phyloP scores from a whole-genome alignment of 345 rosid species.

The Adansonia digitata region DNA sequence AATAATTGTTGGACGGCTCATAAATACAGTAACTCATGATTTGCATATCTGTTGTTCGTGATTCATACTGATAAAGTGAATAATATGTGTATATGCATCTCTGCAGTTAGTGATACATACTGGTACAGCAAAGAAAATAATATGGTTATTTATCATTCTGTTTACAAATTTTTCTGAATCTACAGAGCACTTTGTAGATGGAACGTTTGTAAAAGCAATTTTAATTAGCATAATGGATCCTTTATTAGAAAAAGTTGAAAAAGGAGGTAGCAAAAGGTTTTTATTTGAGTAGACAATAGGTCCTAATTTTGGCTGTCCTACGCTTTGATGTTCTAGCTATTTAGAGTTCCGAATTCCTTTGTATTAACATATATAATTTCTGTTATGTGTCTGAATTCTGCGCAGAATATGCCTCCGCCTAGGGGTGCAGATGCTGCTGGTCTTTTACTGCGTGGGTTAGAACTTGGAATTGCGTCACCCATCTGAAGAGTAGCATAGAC shows the following conservation, averaged over 20 bases:
- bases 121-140: not conserved
- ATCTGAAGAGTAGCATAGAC: slow-evolving; percentile 98
- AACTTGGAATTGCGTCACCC: slow-evolving; percentile 98
- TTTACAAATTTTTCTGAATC: not conserved
- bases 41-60: not conserved
- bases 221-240: not conserved
- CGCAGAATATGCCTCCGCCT: slow-evolving; percentile 97
- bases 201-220: not conserved
- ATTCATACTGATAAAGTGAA: not conserved
- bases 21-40: not conserved
- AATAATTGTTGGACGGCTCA: not conserved
- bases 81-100: not conserved
- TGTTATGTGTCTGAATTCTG: slow-evolving; percentile 11
- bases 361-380: too few species aligned
- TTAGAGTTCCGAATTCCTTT: not conserved
- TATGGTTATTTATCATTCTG: not conserved
- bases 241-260: not conserved
- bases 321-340: not conserved
- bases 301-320: not conserved
- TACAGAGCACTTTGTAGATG: not conserved
- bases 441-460: slow-evolving; percentile 85
- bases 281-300: not conserved
- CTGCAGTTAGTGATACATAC: not conserved
- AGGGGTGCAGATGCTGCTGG: slow-evolving; percentile 99
- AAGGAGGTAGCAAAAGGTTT: not conserved